A percentile compares a stretch with the other conserved stretches of the same genome.
These are phyloP conservation scores for Penicillium longicatenatum DNA, from an alignment of 495 filamentous ascomycete species.

Conservation along the genomic window DNA sequence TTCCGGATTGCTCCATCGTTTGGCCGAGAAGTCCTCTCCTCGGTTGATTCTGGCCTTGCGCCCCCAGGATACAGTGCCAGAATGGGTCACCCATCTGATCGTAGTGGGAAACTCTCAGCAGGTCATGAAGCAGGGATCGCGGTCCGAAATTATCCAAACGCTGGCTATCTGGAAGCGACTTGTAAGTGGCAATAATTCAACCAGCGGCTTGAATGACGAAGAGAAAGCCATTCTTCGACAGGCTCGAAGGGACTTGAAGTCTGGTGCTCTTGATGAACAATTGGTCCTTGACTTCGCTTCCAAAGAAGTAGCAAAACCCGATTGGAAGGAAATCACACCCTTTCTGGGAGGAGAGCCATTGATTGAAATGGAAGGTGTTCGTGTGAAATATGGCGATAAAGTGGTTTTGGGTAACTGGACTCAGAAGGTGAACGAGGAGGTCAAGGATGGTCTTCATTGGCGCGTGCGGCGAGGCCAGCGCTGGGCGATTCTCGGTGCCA, in stretches of 20 bases:
- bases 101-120: slow-evolving; percentile 63
- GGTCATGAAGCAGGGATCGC: slow-evolving; percentile 47
- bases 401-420: slow-evolving; percentile 76
- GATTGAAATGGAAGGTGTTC: slow-evolving; percentile 83
- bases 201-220: background rate
- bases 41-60: slow-evolving; percentile 75
- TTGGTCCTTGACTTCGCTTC: slow-evolving; percentile 32
- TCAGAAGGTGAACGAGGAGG: slow-evolving; percentile 51
- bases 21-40: slow-evolving; percentile 66
- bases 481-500: slow-evolving; percentile 91
- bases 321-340: background rate
- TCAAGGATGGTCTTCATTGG: slow-evolving; percentile 72
- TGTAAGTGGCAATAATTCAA: background rate
- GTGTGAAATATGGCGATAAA: slow-evolving; percentile 77
- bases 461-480: slow-evolving; percentile 77
- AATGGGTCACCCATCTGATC: slow-evolving; percentile 85
- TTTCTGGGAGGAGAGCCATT: slow-evolving; percentile 57
- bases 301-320: slow-evolving; percentile 4
- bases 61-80: slow-evolving; percentile 81
- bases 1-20: slow-evolving; percentile 63
- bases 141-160: slow-evolving; percentile 16
- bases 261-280: slow-evolving; percentile 33
- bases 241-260: slow-evolving; percentile 18
- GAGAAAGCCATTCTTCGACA: slow-evolving; percentile 12
- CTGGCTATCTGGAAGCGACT: slow-evolving; percentile 32